A percentile compares a stretch with the other conserved stretches of the same genome.
Conservation (phyloP, 1,139 yeast genomes). For the Candida sp. region DNA sequence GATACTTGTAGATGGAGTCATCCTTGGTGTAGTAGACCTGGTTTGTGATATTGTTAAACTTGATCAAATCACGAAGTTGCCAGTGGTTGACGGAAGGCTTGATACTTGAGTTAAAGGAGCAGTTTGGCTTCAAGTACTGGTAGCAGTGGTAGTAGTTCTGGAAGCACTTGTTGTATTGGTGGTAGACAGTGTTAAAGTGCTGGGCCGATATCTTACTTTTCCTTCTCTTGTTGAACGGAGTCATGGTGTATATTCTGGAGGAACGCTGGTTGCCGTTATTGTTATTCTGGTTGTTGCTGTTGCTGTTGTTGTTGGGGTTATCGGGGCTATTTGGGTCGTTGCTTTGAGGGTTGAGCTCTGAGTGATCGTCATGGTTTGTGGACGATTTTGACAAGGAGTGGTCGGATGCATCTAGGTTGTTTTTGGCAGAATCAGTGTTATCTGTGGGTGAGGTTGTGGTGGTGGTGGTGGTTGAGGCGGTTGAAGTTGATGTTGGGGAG, state of each 20-base stretch:
- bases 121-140: slow-evolving; percentile 41
- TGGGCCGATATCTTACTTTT: neutral
- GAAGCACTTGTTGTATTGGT: slow-evolving; percentile 38
- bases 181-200: slow-evolving; percentile 10
- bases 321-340: neutral
- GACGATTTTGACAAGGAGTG: neutral
- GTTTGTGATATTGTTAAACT: slow-evolving; percentile 37
- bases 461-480: neutral
- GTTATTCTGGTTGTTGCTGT: neutral
- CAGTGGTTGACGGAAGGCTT: slow-evolving; percentile 64
- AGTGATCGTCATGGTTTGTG: neutral
- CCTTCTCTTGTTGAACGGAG: slow-evolving; percentile 2
- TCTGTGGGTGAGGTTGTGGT: neutral
- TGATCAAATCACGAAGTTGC: slow-evolving; percentile 84
- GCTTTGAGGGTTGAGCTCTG: neutral
- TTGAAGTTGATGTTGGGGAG: neutral
- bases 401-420: neutral
- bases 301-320: neutral
- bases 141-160: slow-evolving; percentile 51
- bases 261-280: neutral
- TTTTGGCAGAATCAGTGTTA: neutral
- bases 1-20: slow-evolving; percentile 27
- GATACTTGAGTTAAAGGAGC: slow-evolving; percentile 36
- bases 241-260: neutral
- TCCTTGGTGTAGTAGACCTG: slow-evolving; percentile 37